Evolutionary conservation across 768 basidiomycete genomes (phyloP).

Genomic region (Rhizopogon vesiculosus): DNA sequence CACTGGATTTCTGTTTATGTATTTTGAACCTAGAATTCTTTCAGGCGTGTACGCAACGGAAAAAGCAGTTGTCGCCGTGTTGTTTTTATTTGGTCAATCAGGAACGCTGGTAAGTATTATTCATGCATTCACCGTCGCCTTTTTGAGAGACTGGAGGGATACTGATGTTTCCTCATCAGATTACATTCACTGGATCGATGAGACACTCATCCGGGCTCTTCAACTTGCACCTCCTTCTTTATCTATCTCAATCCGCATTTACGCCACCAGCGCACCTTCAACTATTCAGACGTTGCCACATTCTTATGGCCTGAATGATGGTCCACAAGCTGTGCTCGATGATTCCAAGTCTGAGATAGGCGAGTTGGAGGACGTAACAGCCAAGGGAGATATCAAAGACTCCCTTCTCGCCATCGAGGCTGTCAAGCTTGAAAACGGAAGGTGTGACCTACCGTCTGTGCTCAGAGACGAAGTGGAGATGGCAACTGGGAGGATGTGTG

Average conservation of each 20-base stretch:
- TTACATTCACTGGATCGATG: not conserved
- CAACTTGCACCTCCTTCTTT: not conserved
- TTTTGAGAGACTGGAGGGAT: not conserved
- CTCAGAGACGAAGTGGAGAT: constrained; percentile 23
- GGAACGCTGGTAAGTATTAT: constrained; percentile 32
- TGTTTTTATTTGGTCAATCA: constrained; percentile 43
- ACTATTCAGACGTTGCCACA: not conserved
- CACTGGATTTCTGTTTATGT: not conserved
- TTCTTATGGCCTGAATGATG: constrained; percentile 3
- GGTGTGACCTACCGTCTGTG: constrained; percentile 33
- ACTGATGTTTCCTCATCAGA: constrained; percentile 39
- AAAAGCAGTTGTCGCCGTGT: constrained; percentile 24
- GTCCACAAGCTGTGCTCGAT: constrained; percentile 14
- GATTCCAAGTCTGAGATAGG: constrained; percentile 16
- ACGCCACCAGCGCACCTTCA: constrained; percentile 26
- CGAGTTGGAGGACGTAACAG: constrained; percentile 1
- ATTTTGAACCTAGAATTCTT: not conserved
- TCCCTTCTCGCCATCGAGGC: constrained; percentile 17
- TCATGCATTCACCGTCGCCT: not conserved
- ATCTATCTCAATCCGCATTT: constrained; percentile 18
- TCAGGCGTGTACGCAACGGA: constrained; percentile 12
- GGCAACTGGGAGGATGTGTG: constrained; percentile 26
- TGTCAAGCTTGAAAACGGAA: constrained; percentile 27
- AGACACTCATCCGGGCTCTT: constrained; percentile 23
- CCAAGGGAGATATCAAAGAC: constrained; percentile 5